Conservation (phyloP, 768 basidiomycete species). For the Rhodotorula diobovata region DNA sequence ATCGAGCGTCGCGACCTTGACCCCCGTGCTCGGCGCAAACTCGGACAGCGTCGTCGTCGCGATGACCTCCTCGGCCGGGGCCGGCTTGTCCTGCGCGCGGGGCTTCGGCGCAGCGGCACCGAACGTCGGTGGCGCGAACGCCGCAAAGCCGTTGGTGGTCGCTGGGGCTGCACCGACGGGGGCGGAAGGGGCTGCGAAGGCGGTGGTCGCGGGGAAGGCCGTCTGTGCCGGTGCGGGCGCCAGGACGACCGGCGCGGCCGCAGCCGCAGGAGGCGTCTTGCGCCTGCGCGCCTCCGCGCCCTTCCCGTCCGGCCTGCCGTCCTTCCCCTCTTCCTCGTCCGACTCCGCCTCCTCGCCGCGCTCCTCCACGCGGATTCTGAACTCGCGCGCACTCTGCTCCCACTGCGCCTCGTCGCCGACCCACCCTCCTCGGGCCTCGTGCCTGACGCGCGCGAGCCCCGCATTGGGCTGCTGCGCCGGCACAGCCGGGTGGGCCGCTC, state of each 20-base stretch:
- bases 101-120: neutral
- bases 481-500: conserved; percentile 13
- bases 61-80: neutral
- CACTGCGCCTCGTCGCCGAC: conserved; percentile 18
- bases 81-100: neutral
- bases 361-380: conserved; percentile 6
- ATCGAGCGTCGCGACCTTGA: neutral
- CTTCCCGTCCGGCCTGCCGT: too few relatives aligned
- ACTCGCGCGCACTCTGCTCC: conserved; percentile 11
- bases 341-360: neutral
- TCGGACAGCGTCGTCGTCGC: neutral
- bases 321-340: neutral
- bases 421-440: conserved; percentile 9
- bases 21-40: neutral
- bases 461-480: conserved; percentile 21
- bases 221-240: neutral
- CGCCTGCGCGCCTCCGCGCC: neutral
- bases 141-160: conserved; percentile 1
- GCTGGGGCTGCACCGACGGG: neutral
- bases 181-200: neutral
- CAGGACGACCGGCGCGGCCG: neutral
- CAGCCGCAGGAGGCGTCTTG: neutral
- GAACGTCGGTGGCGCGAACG: conserved; percentile 27
- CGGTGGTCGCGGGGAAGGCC: neutral
- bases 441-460: neutral